These are phyloP conservation scores for Amanita exitialis DNA, from an alignment of 768 basidiomycete genomes.

Conservation along the genomic window DNA sequence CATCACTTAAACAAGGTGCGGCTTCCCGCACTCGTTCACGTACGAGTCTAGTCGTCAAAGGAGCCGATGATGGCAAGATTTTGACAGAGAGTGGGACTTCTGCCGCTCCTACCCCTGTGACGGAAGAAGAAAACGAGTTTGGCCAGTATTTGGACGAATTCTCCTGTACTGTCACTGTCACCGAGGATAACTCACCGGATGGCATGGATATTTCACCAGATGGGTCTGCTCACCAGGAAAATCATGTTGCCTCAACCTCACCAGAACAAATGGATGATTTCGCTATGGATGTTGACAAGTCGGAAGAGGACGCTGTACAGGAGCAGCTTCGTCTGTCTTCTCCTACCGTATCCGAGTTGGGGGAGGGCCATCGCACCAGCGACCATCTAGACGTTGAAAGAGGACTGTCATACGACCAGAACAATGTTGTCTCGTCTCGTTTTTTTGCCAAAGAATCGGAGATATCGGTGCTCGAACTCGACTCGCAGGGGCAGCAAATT, in stretches of 20 bases:
- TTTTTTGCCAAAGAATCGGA: background rate
- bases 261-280: slow-evolving; percentile 5
- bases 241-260: background rate
- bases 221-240: background rate
- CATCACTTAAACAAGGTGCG: background rate
- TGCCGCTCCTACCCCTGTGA: slow-evolving; percentile 16
- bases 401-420: background rate
- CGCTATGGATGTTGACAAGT: slow-evolving; percentile 12
- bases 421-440: background rate
- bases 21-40: slow-evolving; percentile 6
- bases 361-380: background rate
- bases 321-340: slow-evolving; percentile 2
- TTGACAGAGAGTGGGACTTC: background rate
- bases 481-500: background rate
- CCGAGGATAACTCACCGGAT: background rate
- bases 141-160: slow-evolving; percentile 11
- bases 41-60: slow-evolving; percentile 3
- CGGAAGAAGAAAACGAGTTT: slow-evolving; percentile 20
- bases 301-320: slow-evolving; percentile 4
- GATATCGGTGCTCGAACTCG: background rate
- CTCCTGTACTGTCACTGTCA: slow-evolving; percentile 16
- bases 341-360: slow-evolving; percentile 1
- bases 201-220: slow-evolving; percentile 4
- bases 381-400: background rate
- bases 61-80: slow-evolving; percentile 7